These are phyloP conservation scores for Andalucia godoyi DNA, from an alignment of 78 protist species.

Conservation along the genomic window DNA sequence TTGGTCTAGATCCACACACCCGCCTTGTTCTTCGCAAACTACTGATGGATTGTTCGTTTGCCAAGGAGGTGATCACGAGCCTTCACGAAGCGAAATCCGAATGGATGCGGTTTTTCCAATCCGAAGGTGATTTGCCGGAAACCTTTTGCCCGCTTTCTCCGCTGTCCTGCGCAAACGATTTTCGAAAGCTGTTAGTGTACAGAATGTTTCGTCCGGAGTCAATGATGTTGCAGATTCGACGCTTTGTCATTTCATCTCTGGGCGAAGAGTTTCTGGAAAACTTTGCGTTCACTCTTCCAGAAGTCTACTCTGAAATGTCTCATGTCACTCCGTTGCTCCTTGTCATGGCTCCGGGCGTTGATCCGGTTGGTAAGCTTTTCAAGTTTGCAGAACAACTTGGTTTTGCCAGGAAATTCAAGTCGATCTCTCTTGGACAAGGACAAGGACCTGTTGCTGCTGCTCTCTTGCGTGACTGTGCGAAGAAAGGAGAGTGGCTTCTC, in stretches of 20 bases:
- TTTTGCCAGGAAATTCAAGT: neutral
- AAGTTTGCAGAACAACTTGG: neutral
- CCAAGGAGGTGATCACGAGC: too few species aligned
- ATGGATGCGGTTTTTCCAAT: too few species aligned
- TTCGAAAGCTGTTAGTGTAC: neutral
- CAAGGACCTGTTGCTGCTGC: constrained; percentile 35
- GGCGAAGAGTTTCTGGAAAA: constrained; percentile 21
- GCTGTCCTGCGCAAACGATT: neutral
- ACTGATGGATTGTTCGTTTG: neutral
- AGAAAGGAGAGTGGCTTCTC: constrained; percentile 41
- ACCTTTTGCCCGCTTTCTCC: neutral
- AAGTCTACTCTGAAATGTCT: constrained; percentile 10
- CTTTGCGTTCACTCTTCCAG: constrained; percentile 15
- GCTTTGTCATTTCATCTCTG: neutral
- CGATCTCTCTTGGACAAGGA: constrained; percentile 58
- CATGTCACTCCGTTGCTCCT: constrained; percentile 41
- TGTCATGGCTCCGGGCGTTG: constrained; percentile 58
- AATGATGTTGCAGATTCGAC: neutral
- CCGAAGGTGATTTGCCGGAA: too few species aligned
- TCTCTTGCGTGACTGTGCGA: neutral
- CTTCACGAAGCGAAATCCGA: too few species aligned
- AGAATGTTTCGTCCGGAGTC: neutral
- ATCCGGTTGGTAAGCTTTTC: constrained; percentile 22
- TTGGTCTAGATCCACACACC: neutral
- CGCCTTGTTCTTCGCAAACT: neutral